Conservation (phyloP, 2,329 filamentous ascomycete genomes). For the Drechslerella dactyloides region DNA sequence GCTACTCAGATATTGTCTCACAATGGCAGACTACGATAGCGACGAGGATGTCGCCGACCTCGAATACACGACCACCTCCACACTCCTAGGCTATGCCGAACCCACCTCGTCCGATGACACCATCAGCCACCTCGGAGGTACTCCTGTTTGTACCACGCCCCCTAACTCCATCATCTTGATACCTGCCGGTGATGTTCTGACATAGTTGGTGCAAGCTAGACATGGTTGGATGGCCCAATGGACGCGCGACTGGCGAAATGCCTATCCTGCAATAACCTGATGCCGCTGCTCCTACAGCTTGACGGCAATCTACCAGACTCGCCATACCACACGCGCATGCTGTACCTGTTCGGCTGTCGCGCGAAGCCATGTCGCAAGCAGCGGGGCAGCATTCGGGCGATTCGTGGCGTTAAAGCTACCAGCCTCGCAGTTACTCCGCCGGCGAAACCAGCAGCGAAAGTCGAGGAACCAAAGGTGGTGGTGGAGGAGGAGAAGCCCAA, state of each 20-base stretch:
- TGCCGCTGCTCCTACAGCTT: slow-evolving; percentile 86
- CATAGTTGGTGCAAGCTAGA: slow-evolving; percentile 61
- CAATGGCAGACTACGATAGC: slow-evolving; percentile 46
- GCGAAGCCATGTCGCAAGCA: slow-evolving; percentile 80
- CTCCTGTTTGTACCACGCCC: slow-evolving; percentile 70
- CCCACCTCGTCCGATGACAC: slow-evolving; percentile 73
- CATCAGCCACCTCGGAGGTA: slow-evolving; percentile 86
- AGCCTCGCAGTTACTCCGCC: slow-evolving; percentile 53
- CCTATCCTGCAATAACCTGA: slow-evolving; percentile 81
- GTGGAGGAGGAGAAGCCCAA: slow-evolving; percentile 56
- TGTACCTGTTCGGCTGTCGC: slow-evolving; percentile 86
- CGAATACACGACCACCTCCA: slow-evolving; percentile 59
- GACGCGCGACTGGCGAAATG: slow-evolving; percentile 81
- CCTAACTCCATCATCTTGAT: slow-evolving; percentile 4
- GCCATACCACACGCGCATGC: slow-evolving; percentile 80
- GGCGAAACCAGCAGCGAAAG: neutral
- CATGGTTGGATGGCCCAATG: slow-evolving; percentile 82
- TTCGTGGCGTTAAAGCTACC: slow-evolving; percentile 57
- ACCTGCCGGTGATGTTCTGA: neutral
- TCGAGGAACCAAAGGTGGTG: slow-evolving; percentile 56
- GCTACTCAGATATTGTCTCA: neutral
- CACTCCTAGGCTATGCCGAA: slow-evolving; percentile 87
- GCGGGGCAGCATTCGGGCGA: slow-evolving; percentile 76
- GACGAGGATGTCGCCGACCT: slow-evolving; percentile 44
- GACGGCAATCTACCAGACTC: slow-evolving; percentile 86